These are phyloP conservation scores for Petunia hybrid DNA, from an alignment of 305 asterid genomes.

Conservation along the genomic window DNA sequence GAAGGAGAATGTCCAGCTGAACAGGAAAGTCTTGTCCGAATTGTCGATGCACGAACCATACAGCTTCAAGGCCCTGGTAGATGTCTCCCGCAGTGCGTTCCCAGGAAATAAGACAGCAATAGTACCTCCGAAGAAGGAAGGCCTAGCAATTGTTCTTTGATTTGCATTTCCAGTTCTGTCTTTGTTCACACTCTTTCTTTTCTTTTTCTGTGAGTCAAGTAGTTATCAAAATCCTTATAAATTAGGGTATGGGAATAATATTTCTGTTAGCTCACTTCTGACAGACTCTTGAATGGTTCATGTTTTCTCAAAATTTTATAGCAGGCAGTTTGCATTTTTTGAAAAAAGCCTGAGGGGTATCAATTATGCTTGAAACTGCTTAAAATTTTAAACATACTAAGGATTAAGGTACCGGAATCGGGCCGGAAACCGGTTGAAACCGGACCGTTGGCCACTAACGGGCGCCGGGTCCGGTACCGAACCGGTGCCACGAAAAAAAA, in stretches of 20 bases:
- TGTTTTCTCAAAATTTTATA: not conserved
- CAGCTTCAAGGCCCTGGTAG: conserved; percentile 93
- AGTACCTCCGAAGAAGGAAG: conserved; percentile 64
- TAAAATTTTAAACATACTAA: too few species aligned
- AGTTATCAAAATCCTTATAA: too few species aligned
- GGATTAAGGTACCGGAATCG: too few species aligned
- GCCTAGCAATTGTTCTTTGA: conserved; percentile 70
- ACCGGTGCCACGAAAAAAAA: too few species aligned
- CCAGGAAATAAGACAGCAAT: conserved; percentile 44
- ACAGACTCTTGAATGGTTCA: not conserved
- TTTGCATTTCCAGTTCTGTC: not conserved
- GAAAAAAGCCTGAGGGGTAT: too few species aligned
- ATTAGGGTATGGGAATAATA: not conserved
- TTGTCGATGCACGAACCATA: conserved; percentile 91
- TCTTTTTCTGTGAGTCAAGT: not conserved
- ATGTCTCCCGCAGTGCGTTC: conserved; percentile 70
- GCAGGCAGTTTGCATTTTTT: too few species aligned
- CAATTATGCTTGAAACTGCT: not conserved
- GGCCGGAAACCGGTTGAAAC: too few species aligned
- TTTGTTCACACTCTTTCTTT: not conserved
- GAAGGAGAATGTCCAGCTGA: conserved; percentile 94
- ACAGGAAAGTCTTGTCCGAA: conserved; percentile 85
- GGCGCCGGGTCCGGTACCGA: too few species aligned
- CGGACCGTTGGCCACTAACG: too few species aligned
- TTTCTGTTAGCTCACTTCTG: not conserved